A percentile compares a stretch with the other conserved stretches of the same genome.
Evolutionary conservation across 1,284 basidiomycete species (phyloP).

Genomic region (Trametes hirsuta): DNA sequence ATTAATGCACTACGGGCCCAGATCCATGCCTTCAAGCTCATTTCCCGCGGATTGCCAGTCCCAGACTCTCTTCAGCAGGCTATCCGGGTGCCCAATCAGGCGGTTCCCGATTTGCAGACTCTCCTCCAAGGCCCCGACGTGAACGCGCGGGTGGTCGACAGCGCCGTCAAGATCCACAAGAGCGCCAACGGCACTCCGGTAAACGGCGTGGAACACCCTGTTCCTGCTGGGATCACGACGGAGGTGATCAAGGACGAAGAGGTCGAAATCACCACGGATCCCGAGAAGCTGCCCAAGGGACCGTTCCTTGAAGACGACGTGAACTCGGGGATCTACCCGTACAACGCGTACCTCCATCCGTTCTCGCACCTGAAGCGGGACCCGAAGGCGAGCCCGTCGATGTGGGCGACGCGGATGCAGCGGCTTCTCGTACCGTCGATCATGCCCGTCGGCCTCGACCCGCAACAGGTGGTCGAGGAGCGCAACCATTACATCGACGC

Average conservation of each 20-base stretch:
- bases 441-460: constrained; percentile 93
- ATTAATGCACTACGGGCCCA: constrained; percentile 86
- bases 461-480: constrained; percentile 89
- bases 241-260: constrained; percentile 27
- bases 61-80: constrained; percentile 83
- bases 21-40: constrained; percentile 87
- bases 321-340: constrained; percentile 87
- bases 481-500: constrained; percentile 91
- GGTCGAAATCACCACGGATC: constrained; percentile 33
- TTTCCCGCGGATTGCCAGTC: constrained; percentile 80
- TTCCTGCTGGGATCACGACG: not conserved
- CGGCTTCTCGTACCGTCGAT: constrained; percentile 86
- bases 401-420: constrained; percentile 76
- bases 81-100: constrained; percentile 64
- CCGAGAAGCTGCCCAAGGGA: constrained; percentile 61
- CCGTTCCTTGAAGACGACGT: constrained; percentile 82
- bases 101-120: constrained; percentile 66
- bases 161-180: constrained; percentile 78
- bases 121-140: constrained; percentile 62
- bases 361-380: constrained; percentile 75
- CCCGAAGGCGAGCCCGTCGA: constrained; percentile 57
- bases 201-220: constrained; percentile 15
- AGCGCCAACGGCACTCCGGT: constrained; percentile 41
- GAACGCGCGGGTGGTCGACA: constrained; percentile 69
- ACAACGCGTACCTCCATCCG: constrained; percentile 93